phyloP scores from a whole-genome alignment of 2,329 filamentous ascomycete genomes.

The Claviceps quebecensis region DNA sequence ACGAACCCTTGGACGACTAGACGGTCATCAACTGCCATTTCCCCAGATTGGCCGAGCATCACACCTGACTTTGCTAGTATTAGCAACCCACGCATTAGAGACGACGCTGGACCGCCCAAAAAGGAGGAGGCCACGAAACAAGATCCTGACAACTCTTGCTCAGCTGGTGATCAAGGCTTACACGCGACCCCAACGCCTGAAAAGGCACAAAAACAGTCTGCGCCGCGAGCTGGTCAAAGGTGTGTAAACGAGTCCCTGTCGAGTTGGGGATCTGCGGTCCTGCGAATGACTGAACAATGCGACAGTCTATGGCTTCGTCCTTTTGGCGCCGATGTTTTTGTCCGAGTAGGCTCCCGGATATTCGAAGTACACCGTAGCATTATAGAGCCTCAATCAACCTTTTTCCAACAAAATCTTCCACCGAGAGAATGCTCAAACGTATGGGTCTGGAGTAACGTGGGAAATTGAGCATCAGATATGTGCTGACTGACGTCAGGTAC shows the following conservation, averaged over 20 bases:
- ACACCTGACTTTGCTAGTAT: slow-evolving; percentile 1
- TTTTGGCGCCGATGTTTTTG: slow-evolving; percentile 19
- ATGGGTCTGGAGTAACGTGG: not conserved
- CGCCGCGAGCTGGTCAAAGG: slow-evolving; percentile 15
- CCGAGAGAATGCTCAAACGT: slow-evolving; percentile 13
- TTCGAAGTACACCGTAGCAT: slow-evolving; percentile 22
- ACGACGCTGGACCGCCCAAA: not conserved
- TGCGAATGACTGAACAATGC: not conserved
- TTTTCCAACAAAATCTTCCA: slow-evolving; percentile 20
- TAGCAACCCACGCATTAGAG: not conserved
- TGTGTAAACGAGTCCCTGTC: slow-evolving; percentile 2
- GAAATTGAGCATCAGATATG: not conserved
- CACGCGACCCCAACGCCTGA: slow-evolving; percentile 6
- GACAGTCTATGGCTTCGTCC: slow-evolving; percentile 18
- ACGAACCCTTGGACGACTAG: slow-evolving; percentile 17
- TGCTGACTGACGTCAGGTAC: slow-evolving; percentile 12
- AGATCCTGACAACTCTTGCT: not conserved
- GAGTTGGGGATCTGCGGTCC: not conserved
- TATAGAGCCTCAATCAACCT: slow-evolving; percentile 18
- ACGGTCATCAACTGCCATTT: not conserved
- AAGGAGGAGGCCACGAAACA: not conserved
- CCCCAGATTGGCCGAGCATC: slow-evolving; percentile 1
- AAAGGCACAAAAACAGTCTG: slow-evolving; percentile 14
- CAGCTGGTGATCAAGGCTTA: not conserved
- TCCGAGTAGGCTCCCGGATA: slow-evolving; percentile 11